Evolutionary conservation across 2,329 filamentous ascomycete genomes (phyloP).

Genomic region (Trichoderma asperellum): DNA sequence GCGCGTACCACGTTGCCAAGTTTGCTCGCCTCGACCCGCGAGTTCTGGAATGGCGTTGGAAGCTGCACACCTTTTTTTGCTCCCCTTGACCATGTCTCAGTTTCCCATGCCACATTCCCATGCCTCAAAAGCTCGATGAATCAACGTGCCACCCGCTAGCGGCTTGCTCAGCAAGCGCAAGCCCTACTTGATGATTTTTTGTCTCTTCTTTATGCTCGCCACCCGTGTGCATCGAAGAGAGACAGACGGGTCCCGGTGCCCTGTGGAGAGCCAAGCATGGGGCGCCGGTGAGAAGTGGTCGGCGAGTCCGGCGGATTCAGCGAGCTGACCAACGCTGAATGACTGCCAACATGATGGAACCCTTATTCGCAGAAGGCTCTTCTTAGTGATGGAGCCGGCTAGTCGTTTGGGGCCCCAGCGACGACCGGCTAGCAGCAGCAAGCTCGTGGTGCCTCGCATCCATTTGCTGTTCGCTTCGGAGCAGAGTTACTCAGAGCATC

Average conservation of each 20-base stretch:
- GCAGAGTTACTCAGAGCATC: slow-evolving; percentile 10
- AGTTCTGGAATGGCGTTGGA: slow-evolving; percentile 29
- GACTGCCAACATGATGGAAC: slow-evolving; percentile 3
- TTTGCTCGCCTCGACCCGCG: slow-evolving; percentile 17
- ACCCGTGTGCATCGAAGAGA: not conserved
- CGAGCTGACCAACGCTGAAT: slow-evolving; percentile 14
- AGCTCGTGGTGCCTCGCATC: not conserved
- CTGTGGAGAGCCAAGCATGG: slow-evolving; percentile 14
- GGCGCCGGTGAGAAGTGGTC: slow-evolving; percentile 5
- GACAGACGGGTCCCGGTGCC: not conserved
- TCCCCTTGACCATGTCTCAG: not conserved
- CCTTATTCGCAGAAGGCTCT: not conserved
- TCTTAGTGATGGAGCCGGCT: slow-evolving; percentile 2
- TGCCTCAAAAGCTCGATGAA: not conserved
- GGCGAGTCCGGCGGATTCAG: slow-evolving; percentile 25
- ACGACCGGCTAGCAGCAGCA: not conserved
- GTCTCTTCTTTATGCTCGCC: not conserved
- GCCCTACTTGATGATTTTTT: not conserved
- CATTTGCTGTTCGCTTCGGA: not conserved
- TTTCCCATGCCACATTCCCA: not conserved
- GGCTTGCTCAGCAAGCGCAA: not conserved
- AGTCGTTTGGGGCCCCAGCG: slow-evolving; percentile 1
- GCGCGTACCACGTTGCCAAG: slow-evolving; percentile 29
- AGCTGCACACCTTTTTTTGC: slow-evolving; percentile 3
- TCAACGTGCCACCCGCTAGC: slow-evolving; percentile 17